Evolutionary conservation across 2,329 filamentous ascomycete species (phyloP), one percentile per base, ranked within the genome.

Genomic region (Colletotrichum agaves): DNA sequence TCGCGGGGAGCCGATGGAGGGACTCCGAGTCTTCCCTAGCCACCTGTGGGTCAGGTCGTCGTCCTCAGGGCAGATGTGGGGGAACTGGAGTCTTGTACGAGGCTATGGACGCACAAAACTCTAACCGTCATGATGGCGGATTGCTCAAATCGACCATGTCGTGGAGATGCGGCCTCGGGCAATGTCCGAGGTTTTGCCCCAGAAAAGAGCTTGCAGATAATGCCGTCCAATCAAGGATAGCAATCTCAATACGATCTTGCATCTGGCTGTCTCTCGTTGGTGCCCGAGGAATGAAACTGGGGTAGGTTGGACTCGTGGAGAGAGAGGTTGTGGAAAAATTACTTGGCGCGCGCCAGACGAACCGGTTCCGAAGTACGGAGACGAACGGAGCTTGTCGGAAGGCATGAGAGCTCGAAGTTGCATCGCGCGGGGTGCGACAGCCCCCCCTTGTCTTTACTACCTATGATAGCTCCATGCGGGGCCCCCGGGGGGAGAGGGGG

Each of bases 391-490:
- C 58, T 62, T 64, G 53, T 68, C 65, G 65, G 65, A 68, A 68
- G 53, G 33, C 61, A 33, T 59, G 65, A 68, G 53, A 56, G 23
- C 23, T 55, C 47, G 23, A 60, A 41, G 61, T 60, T 68, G 65
- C 65, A 60, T 68, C 33, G 65, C 65, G 65, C 61, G 65, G 64
- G 65, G 65, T 55, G 53, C 35, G 31, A 67, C 35, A 53, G 35
- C 35, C 47, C 64, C 52, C 47, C 55, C 46, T n/a, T n/a, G 33
- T 64, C 53, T 15, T 43, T 68, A n/a, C n/a, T n/a, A n/a, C n/a
- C n/a, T n/a, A n/a, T n/a, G n/a, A n/a, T n/a, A 65, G 65, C 65
- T 65, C 23, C 55, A 68, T 68, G 61, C 61, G 65, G 65, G 65
- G 65, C 61, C 55, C n/a, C n/a, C n/a, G n/a, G n/a, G n/a, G 31